Base-by-base conservation (phyloP, 257 asterid species). In the Solanum bukasovii region DNA sequence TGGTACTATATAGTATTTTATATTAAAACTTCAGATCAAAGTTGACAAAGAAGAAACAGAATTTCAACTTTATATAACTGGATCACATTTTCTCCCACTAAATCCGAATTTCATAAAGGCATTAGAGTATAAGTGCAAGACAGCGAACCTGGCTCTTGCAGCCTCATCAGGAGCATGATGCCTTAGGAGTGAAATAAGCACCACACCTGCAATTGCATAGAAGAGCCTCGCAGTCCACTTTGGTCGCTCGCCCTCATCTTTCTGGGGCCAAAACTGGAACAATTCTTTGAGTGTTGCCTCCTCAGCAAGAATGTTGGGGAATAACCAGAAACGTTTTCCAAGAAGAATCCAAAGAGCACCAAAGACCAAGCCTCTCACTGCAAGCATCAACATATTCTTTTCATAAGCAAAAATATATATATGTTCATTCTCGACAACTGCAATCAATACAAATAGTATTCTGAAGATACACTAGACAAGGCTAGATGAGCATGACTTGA, bases 161-260 rank as follows among this genome's bases (percentile, higher is more conserved):
- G 99, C 99, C 93, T 97, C 99, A 87, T 97, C 99, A 40, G 99
- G 99, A 71, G 99, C 99, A 89, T 97, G 99, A 91, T 97, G 99
- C 95, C 98, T 96, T 91, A 97, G 90, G 44, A 97, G 81, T 85
- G 92, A 87, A 90, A 97, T 87, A 87, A 91, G 95, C 78, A 94
- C 91, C 90, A 94, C 93, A 79, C 95, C 93, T 11, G 93, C 94
- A 40, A 93, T 23, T 61, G 99, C 93, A 91, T 82, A 97, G 91
- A 97, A 95, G 42, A 97, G 91, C 93, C 99, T 91, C 23, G 98
- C 99, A 10, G 98, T 93, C 99, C 99, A 97, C 91, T 97, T 96
- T 3, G 99, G 98, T 86, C 93, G 94, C 89, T 94, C 99, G 7
- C 87, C 95, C 92, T 95, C 99, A 65, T 97, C 99, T 92, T 95